Percentiles rank a stretch among this genome's conserved stretches.
These are phyloP conservation scores for Ceratocystis cacaofunesta DNA, from an alignment of 2,329 filamentous ascomycete genomes.

Conservation along the genomic window DNA sequence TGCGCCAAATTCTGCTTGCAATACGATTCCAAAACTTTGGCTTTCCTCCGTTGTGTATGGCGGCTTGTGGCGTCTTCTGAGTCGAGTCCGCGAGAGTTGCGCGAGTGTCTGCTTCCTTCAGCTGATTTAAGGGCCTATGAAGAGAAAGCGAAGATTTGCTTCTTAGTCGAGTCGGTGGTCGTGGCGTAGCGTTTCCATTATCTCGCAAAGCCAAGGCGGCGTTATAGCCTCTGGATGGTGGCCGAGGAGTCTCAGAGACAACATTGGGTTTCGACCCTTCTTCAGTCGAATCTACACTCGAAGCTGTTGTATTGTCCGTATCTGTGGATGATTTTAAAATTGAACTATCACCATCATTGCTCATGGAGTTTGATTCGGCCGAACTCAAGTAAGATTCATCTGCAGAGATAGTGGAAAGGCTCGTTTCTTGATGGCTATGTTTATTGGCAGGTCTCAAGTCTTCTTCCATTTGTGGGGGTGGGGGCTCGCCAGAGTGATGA, in stretches of 20 bases:
- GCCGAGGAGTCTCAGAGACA: background rate
- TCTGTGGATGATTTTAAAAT: background rate
- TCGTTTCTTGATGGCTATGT: background rate
- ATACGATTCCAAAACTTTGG: constrained; percentile 14
- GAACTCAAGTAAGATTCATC: background rate
- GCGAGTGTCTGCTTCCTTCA: background rate
- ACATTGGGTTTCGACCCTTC: background rate
- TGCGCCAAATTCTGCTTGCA: constrained; percentile 9
- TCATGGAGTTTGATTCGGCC: background rate
- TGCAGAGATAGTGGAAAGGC: background rate
- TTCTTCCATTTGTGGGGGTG: background rate
- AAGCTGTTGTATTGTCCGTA: background rate
- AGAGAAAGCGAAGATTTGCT: constrained; percentile 3
- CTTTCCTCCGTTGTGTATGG: constrained; percentile 9
- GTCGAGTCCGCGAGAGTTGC: background rate
- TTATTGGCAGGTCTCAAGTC: background rate
- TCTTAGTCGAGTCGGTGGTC: background rate
- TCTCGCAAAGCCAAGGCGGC: constrained; percentile 7
- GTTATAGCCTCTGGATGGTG: constrained; percentile 4
- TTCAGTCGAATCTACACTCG: background rate
- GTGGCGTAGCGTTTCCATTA: constrained; percentile 4
- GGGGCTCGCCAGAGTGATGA: background rate
- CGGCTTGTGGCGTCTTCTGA: background rate
- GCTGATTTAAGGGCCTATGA: background rate
- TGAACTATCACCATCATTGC: background rate